Evolutionary conservation across 257 asterid genomes (phyloP).

Genomic region (Fraxinus quadrangulata): DNA sequence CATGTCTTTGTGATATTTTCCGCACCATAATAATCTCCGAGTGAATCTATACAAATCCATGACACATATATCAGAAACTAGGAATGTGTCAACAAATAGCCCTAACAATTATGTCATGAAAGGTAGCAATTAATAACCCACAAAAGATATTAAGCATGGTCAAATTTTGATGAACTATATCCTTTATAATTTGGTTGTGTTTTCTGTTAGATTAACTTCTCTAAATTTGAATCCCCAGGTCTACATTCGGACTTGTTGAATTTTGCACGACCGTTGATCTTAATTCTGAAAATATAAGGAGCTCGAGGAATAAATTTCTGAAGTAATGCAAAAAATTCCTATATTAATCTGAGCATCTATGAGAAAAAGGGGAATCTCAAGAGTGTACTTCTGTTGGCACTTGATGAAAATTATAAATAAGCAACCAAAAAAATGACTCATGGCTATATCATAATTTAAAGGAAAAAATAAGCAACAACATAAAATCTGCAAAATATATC

Average conservation of each 20-base stretch:
- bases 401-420: too few relatives aligned
- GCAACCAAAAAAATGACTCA: too few relatives aligned
- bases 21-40: constrained; percentile 36
- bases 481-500: not conserved
- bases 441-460: not conserved
- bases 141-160: not conserved
- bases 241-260: too few relatives aligned
- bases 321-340: not conserved
- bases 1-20: constrained; percentile 18
- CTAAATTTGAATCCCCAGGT: too few relatives aligned
- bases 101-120: not conserved
- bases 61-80: not conserved
- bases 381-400: not conserved
- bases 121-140: too few relatives aligned
- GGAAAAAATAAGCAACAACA: not conserved
- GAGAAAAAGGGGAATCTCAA: not conserved
- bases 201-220: too few relatives aligned
- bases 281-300: not conserved
- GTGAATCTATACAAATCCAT: constrained; percentile 35
- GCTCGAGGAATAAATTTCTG: constrained; percentile 10
- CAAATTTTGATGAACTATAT: not conserved
- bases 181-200: too few relatives aligned
- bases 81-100: not conserved
- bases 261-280: not conserved
- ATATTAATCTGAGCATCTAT: not conserved